Base-by-base conservation (phyloP, 1,284 basidiomycete genomes). In the Ganoderma lingzhi region DNA sequence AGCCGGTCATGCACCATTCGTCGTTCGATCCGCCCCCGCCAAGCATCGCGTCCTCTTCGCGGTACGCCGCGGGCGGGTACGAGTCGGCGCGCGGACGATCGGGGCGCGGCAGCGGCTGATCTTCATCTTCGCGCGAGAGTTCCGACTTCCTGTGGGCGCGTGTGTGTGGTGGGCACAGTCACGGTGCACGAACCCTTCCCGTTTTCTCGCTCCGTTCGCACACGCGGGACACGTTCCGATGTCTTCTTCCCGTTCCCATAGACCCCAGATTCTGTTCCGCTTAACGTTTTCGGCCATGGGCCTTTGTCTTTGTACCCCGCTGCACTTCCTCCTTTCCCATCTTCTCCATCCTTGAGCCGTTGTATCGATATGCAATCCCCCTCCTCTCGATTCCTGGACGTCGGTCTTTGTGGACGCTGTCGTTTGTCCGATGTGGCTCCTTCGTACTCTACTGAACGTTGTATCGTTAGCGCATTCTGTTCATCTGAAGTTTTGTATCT, bases 21-120 rank as follows among this genome's bases (percentile, higher is more conserved):
- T 44, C 67, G 30, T 73, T 72, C 64, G 76, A 76, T 35, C 70
- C 74, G 19, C 70, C 75, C 6, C 75, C 75, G 2, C 76, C 76
- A 15, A 71, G 73, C 61, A 76, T 76, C 61, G 69, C 75, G 19
- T 72, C 77, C 32, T 74, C 76, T 17, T 72, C 74, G 42, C 76
- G 77, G 30, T 74, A 75, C 65, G 12, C 67, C 14, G 69, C 70
- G 44, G 65, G 68, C n/a, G 71, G 64, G 10, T 42, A 60, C 23
- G 72, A 71, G 6, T 30, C 65, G 9, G 12, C 62, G 9, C 39
- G 48, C 12, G 62, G 53, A 48, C 67, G 64, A 51, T 63, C 67
- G 19, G 72, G 72, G 15, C 65, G 72, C n/a, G 65, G 53, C 67
- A 63, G 70, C 62, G 72, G 72, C 35, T 73, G 58, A 70, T 15